Base-by-base conservation (phyloP, 2,329 filamentous ascomycete species). In the Dactylella cylindrospora region DNA sequence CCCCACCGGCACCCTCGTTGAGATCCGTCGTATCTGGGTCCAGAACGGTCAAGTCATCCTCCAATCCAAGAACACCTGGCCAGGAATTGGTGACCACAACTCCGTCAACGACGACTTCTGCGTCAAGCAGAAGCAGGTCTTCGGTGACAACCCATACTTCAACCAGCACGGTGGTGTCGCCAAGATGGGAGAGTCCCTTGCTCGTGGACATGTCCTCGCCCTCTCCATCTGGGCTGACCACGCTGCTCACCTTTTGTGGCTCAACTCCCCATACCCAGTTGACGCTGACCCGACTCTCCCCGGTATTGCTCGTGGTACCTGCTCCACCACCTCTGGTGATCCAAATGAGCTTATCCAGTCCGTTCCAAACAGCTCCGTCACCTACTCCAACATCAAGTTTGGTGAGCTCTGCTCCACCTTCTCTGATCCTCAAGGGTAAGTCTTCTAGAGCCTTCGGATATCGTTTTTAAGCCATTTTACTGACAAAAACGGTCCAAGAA, bases 211-310 rank as follows among this genome's bases (percentile, higher is more conserved):
- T 80, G 82, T 84, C 29, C 76, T 86, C 10, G 82, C 84, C 66
- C 77, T 86, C 76, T 78, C 76, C 19, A 73, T 83, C 59, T 84
- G 81, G 81, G 81, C 85, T 70, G 84, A 87, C 74, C 79, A 86
- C 73, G 73, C 79, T 60, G 74, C 80, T 69, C 78, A 84, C 74
- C 88, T 88, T 84, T 79, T 85, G 69, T 88, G 85, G 85, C 79
- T 89, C 68, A 85, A 88, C 76, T 80, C 79, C 62, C 79, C 75
- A 70, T 85, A 80, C 76, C 84, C 84, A 41, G 74, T 75, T 61
- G 69, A 71, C 53, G 72, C 67, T 28, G 70, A 73, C 64, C 68
- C 74, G 23, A 76, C 74, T 46, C 66, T 61, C 1, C 75, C 75
- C 23, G 81, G 82, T 66, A 72, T 75, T 54, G 73, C 73, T 33